Base-by-base conservation (phyloP, 805 yeast species). In the Hanseniaspora valbyensis region DNA sequence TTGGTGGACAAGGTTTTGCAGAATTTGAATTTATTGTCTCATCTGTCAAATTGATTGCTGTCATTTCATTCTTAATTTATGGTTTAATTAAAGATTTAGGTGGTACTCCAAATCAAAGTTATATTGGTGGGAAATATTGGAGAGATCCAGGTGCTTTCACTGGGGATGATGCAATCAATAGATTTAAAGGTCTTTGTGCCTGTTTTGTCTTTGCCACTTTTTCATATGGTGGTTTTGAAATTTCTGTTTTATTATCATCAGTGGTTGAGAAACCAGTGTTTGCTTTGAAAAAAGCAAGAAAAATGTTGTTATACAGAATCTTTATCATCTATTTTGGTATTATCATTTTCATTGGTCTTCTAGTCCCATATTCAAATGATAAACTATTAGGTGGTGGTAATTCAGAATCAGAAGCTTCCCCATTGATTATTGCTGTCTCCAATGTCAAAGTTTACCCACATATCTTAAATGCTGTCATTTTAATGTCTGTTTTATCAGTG, bases 401-500 rank as follows among this genome's bases (percentile, higher is more conserved):
- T 33, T 51, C 65, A 10, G 65, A 65, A 44, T 75, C 74, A 24
- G 66, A 72, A 16, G 71, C 75, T 2, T 69, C 74, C 14, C 77
- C 79, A 1, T 73, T 71, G 51, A 76, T 74, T 39, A 62, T 74
- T 53, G 78, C 52, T 21, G 43, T 42, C 21, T 75, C 22, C 59
- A 74, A 74, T 54, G 83, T 85, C 54, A 58, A 62, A 8, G 89
- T 77, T 0, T 68, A 86, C 54, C 88, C 87, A 33, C 83, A 81
- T 57, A 73, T 87, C 43, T 70, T 87, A 59, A 87, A 87, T 63
- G 90, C 81, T 2, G 79, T 85, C 62, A 81, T 87, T 56, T 66
- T 87, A 60, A 66, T 83, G 37, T 82, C 84, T 56, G 88, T 85
- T 52, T 75, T 84, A 61, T 82, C 90, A 9, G 94, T 94, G 42